These are phyloP conservation scores for Arthrobotrys musiformis DNA, from an alignment of 2,329 filamentous ascomycete species.

Conservation along the genomic window DNA sequence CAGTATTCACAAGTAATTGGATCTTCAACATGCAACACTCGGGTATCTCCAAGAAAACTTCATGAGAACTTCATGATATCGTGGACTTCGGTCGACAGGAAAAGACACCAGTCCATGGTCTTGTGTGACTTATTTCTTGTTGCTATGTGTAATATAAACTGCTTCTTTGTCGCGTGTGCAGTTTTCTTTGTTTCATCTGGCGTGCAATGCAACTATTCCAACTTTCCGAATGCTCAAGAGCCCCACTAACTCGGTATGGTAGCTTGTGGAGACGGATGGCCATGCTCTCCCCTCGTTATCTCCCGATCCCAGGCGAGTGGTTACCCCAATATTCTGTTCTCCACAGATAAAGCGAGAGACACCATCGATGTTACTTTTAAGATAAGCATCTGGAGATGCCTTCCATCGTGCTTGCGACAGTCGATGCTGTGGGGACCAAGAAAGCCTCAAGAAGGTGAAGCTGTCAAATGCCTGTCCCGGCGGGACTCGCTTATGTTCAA, in stretches of 20 bases:
- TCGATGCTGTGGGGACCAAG: not conserved
- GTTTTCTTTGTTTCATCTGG: slow-evolving; percentile 6
- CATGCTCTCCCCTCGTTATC: slow-evolving; percentile 17
- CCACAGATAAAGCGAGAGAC: slow-evolving; percentile 51
- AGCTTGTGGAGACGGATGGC: slow-evolving; percentile 42
- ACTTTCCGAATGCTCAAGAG: slow-evolving; percentile 22
- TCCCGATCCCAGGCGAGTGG: slow-evolving; percentile 37
- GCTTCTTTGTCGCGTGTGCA: slow-evolving; percentile 38
- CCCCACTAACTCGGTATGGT: slow-evolving; percentile 43
- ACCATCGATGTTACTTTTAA: slow-evolving; percentile 49
- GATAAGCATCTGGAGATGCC: slow-evolving; percentile 29
- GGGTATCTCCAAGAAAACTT: slow-evolving; percentile 28
- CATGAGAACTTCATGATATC: slow-evolving; percentile 2
- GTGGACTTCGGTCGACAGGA: slow-evolving; percentile 45
- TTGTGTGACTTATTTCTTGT: not conserved
- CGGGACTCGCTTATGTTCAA: slow-evolving; percentile 41
- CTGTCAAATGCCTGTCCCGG: slow-evolving; percentile 22
- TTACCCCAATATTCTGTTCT: slow-evolving; percentile 26
- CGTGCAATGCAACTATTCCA: slow-evolving; percentile 49
- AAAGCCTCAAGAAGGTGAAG: not conserved
- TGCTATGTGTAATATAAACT: not conserved
- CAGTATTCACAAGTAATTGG: slow-evolving; percentile 24
- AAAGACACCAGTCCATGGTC: not conserved
- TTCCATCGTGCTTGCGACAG: slow-evolving; percentile 16
- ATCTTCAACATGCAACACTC: slow-evolving; percentile 49